Base-by-base conservation (phyloP, 805 yeast species). In the Yamadazyma takamatsuzukensis region DNA sequence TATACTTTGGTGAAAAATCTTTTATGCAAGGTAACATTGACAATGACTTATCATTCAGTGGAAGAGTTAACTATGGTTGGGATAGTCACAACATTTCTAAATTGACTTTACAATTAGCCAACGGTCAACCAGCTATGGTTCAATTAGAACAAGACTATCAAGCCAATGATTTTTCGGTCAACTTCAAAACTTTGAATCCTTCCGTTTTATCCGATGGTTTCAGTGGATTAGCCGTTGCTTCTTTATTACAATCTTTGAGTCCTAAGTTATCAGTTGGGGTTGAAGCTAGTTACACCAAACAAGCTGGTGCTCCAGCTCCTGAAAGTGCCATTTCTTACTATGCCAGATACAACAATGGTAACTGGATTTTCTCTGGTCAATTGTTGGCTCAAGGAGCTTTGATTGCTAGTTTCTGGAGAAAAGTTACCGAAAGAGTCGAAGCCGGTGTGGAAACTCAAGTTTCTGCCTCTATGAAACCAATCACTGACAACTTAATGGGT, bases 71-170 rank as follows among this genome's bases (percentile, higher is more conserved):
- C 72, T 85, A 85, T 64, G 87, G 89, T 47, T 88, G 96, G 96
- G 77, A 78, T 59, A 77, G 79, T 58, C 71, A 71, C 53, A 78
- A 80, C 61, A 68, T 82, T 51, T 76, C 95, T 40, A 89, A 88
- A 67, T 76, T 84, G 41, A 86, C 94, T 51, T 70, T 88, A 59
- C 97, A 90, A 70, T 70, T 88, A 47, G 85, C 94, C 48, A 70
- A 80, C 43, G 85, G 82, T 45, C 96, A 89, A 68, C 96, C 93
- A 45, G 71, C 93, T 37, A 87, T 90, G 95, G 74, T 84, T 43
- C 97, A 93, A 69, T 71, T 90, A 49, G 98, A 93, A 72, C 97
- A 93, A 61, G 98, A 93, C 63, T 82, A 78, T 68, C 90, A 83
- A 64, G 96, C 90, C 40, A 63, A 74, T 36, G 98, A 93, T 60